Evolutionary conservation across 2,329 filamentous ascomycete species (phyloP).

Genomic region (Cladosporium austrohemisphaericum): DNA sequence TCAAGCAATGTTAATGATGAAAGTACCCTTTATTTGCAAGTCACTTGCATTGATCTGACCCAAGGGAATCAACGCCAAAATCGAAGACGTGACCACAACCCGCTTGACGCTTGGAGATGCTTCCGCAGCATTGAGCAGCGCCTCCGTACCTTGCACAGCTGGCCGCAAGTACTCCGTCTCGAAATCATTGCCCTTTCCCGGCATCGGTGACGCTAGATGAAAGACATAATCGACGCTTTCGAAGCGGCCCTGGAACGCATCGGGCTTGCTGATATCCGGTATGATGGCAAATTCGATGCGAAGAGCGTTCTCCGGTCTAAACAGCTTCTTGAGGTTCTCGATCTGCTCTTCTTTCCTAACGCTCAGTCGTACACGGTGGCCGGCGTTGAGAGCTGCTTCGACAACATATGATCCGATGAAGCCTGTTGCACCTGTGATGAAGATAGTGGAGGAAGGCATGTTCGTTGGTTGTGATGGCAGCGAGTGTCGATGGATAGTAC

Average conservation of each 20-base stretch:
- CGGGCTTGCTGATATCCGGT: constrained; percentile 18
- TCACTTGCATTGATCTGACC: neutral
- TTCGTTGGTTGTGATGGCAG: neutral
- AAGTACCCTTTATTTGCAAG: neutral
- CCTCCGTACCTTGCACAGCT: constrained; percentile 27
- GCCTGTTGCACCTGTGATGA: constrained; percentile 29
- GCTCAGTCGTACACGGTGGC: constrained; percentile 21
- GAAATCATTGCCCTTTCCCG: constrained; percentile 18
- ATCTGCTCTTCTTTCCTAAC: constrained; percentile 18
- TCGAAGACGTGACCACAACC: constrained; percentile 28
- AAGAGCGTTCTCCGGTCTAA: neutral
- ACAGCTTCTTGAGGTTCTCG: neutral
- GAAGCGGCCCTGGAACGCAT: constrained; percentile 21
- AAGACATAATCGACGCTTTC: constrained; percentile 27
- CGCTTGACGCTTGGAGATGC: constrained; percentile 25
- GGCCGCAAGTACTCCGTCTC: constrained; percentile 27
- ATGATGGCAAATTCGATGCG: constrained; percentile 20
- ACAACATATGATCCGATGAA: constrained; percentile 30
- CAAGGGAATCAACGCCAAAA: constrained; percentile 19
- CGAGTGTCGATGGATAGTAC: neutral
- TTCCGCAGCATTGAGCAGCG: constrained; percentile 26
- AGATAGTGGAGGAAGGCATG: constrained; percentile 17
- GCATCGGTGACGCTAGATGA: constrained; percentile 32
- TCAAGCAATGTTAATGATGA: neutral
- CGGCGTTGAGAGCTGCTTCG: constrained; percentile 19